Base-by-base conservation (phyloP, 305 asterid species). In the Fraxinus latifolia region DNA sequence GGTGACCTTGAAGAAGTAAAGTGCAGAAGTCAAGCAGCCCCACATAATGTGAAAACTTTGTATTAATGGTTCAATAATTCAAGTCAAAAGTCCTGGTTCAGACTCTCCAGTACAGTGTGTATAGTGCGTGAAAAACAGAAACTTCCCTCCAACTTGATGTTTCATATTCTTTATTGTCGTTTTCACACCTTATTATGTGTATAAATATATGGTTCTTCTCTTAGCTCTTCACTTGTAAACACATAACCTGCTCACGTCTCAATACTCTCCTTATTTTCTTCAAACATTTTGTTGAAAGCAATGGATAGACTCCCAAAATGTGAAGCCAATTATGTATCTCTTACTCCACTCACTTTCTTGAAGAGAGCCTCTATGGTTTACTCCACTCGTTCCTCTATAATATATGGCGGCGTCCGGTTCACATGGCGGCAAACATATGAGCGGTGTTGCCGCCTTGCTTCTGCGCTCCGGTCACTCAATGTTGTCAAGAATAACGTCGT, bases 341-440 rank as follows among this genome's bases (percentile, higher is more conserved):
- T 90, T 2, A 85, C 89, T 37, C 94, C 94, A 7, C 83, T 89
- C 80, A 90, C 86, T 5, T 90, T 90, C 91, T 80, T 90, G 83
- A 83, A 78, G 72, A 84, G 92, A 29, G 94, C 92, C 0, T 65
- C 90, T 75, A 53, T 39, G 6, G 94, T 88, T 67, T 90, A 90
- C 84, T 77, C 90, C 1, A 53, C 75, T 17, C 88, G 92, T 0
- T 36, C 81, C 0, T 90, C 94, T 0, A 47, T 90, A 25, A 85
- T 89, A 1, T 87, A 90, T 39, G 83, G 83, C 4, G 15, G 72
- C 7, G 82, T 84, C 1, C 84, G 79, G 0, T 90, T 89, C 87
- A 90, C 94, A 4, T 90, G 92, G 92, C 81, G 78, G 8, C 88
- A 87, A 23, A 90, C 94, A 0, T 90, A 90, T 36, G 76, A 87